Conservation (phyloP, 352 stramenopile genomes). For the Peronospora tabacina region DNA sequence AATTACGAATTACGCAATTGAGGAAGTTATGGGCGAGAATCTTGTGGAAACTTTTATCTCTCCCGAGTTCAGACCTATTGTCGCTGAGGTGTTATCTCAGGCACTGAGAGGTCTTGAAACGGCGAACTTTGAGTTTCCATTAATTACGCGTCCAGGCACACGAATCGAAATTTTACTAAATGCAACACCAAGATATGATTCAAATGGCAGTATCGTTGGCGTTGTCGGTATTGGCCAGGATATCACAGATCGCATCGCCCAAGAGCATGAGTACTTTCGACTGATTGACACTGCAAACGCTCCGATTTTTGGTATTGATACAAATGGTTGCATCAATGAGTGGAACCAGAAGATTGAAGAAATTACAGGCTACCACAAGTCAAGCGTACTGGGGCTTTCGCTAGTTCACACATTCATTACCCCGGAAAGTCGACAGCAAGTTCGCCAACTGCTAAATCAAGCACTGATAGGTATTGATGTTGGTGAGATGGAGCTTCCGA, state of each 20-base stretch:
- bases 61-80: conserved; percentile 56
- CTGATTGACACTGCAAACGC: conserved; percentile 69
- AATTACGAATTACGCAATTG: conserved; percentile 83
- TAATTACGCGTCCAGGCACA: conserved; percentile 66
- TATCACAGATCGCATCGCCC: conserved; percentile 59
- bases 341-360: conserved; percentile 86
- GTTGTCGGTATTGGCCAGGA: conserved; percentile 63
- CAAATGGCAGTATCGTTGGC: conserved; percentile 55
- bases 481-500: conserved; percentile 85
- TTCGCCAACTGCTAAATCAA: conserved; percentile 70
- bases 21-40: conserved; percentile 81
- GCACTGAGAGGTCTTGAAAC: conserved; percentile 68
- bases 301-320: conserved; percentile 82
- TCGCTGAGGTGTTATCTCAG: conserved; percentile 69
- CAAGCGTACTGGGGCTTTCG: conserved; percentile 54
- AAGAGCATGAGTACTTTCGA: conserved; percentile 81
- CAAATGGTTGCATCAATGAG: conserved; percentile 73
- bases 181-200: conserved; percentile 31
- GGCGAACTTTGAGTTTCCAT: conserved; percentile 86
- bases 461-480: conserved; percentile 78
- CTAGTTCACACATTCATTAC: conserved; percentile 79
- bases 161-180: conserved; percentile 46
- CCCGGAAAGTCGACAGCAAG: conserved; percentile 53
- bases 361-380: conserved; percentile 77
- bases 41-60: conserved; percentile 86